A percentile compares a stretch with the other conserved stretches of the same genome.
Conservation (phyloP, 352 stramenopile genomes). For the Globisporangium cystogenes region DNA sequence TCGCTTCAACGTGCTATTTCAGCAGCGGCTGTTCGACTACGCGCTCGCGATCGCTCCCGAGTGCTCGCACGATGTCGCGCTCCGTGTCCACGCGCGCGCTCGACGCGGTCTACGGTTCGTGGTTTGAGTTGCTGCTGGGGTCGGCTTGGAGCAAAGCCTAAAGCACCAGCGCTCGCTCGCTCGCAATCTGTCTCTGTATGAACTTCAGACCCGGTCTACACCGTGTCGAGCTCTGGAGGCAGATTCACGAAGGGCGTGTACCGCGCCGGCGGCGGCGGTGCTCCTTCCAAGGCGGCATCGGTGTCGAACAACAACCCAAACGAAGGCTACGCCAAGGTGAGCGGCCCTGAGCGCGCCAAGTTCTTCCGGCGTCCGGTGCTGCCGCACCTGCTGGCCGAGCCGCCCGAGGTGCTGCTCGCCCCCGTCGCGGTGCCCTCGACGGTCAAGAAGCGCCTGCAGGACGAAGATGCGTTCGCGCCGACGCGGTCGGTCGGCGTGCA, state of each 20-base stretch:
- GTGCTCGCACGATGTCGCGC: constrained; percentile 70
- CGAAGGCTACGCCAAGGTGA: constrained; percentile 41
- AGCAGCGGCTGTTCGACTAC: too few relatives aligned
- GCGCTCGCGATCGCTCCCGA: too few relatives aligned
- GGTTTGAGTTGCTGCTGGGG: too few relatives aligned
- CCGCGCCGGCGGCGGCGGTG: constrained; percentile 14
- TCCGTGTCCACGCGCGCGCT: constrained; percentile 53
- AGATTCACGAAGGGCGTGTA: constrained; percentile 59
- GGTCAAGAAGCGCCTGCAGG: constrained; percentile 20
- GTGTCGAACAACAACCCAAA: constrained; percentile 20
- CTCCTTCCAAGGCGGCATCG: constrained; percentile 8
- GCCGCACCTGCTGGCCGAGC: constrained; percentile 81
- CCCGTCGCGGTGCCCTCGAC: constrained; percentile 28
- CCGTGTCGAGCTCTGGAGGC: constrained; percentile 58
- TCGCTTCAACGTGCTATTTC: too few relatives aligned
- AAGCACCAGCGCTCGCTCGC: too few relatives aligned
- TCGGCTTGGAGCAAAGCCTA: too few relatives aligned
- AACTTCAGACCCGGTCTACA: constrained; percentile 61
- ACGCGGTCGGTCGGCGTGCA: constrained; percentile 83
- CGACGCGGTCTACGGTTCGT: constrained; percentile 72
- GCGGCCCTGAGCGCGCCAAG: constrained; percentile 77
- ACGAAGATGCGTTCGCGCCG: constrained; percentile 28
- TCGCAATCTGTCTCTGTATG: background rate
- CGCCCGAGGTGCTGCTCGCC: constrained; percentile 84
- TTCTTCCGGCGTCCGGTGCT: constrained; percentile 89